Evolutionary conservation across 495 filamentous ascomycete genomes (phyloP).

Genomic region (Beverwykella pulmonaria): DNA sequence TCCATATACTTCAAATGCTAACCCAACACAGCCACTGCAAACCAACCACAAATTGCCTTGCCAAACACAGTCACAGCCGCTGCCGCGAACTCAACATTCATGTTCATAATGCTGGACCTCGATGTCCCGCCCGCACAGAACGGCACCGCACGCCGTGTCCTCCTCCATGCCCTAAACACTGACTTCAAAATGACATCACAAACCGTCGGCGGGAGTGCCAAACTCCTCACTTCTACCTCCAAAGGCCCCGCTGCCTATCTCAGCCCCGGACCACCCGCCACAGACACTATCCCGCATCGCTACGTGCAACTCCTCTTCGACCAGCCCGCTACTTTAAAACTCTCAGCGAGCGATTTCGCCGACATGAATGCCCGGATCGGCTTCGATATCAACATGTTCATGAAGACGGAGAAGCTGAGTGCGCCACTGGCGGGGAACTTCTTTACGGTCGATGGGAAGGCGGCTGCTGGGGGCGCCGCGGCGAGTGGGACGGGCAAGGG

Average conservation of each 20-base stretch:
- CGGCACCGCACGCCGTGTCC: slow-evolving; percentile 24
- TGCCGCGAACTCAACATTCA: slow-evolving; percentile 11
- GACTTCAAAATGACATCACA: slow-evolving; percentile 32
- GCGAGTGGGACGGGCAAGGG: slow-evolving; percentile 7
- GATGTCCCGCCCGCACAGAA: slow-evolving; percentile 25
- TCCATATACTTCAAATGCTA: background rate
- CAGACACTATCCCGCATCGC: slow-evolving; percentile 27
- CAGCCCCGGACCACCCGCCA: slow-evolving; percentile 25
- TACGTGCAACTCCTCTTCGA: slow-evolving; percentile 34
- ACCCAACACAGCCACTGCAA: slow-evolving; percentile 13
- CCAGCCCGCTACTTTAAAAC: slow-evolving; percentile 18
- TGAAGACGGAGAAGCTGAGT: slow-evolving; percentile 19
- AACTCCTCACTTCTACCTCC: slow-evolving; percentile 21
- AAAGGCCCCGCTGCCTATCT: slow-evolving; percentile 26
- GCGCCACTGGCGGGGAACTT: slow-evolving; percentile 31
- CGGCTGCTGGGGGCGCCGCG: slow-evolving; percentile 9
- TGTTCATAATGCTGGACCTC: slow-evolving; percentile 39
- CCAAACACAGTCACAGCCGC: background rate
- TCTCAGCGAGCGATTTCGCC: slow-evolving; percentile 19
- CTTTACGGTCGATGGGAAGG: slow-evolving; percentile 32
- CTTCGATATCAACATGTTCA: slow-evolving; percentile 29
- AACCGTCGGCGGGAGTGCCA: background rate
- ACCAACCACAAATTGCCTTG: slow-evolving; percentile 19
- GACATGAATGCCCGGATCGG: slow-evolving; percentile 12
- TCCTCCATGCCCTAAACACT: slow-evolving; percentile 31